These are phyloP conservation scores for Boechera divaricarpa DNA, from an alignment of 345 rosid species.

Conservation along the genomic window DNA sequence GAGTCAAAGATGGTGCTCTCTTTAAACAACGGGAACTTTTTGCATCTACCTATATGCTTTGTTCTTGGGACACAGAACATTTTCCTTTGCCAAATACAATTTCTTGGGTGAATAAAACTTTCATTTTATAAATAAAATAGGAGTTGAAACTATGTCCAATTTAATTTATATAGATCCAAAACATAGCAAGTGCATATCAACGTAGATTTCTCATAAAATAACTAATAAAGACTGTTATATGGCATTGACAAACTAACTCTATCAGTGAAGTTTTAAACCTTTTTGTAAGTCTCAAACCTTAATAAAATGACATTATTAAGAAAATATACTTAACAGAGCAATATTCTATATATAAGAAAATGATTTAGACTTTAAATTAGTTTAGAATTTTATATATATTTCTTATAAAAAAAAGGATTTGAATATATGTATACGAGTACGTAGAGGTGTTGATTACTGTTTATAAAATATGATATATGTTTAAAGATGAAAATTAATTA, in stretches of 20 bases:
- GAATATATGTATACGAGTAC: not conserved
- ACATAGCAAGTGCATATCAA: slow-evolving; percentile 18
- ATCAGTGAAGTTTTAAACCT: slow-evolving; percentile 1
- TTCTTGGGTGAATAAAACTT: slow-evolving; percentile 33
- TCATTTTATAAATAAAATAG: slow-evolving; percentile 32
- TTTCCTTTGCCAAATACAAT: slow-evolving; percentile 43
- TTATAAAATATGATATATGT: not conserved
- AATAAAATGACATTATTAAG: not conserved
- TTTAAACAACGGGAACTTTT: slow-evolving; percentile 40
- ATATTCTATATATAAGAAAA: not conserved
- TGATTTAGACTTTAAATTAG: not conserved
- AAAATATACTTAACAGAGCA: not conserved
- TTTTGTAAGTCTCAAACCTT: not conserved
- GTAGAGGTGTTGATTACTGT: not conserved
- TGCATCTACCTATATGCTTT: slow-evolving; percentile 46
- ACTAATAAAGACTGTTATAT: not conserved
- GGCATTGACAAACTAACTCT: slow-evolving; percentile 19
- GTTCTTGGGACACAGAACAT: slow-evolving; percentile 46
- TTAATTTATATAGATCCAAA: slow-evolving; percentile 14
- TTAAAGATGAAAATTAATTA: not conserved
- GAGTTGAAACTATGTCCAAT: slow-evolving; percentile 40
- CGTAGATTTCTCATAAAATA: not conserved
- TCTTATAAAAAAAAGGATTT: not conserved
- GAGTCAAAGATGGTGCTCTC: slow-evolving; percentile 47
- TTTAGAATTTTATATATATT: not conserved